Base-by-base conservation (phyloP, 208 protist genomes). In the Trypanosoma theileri region DNA sequence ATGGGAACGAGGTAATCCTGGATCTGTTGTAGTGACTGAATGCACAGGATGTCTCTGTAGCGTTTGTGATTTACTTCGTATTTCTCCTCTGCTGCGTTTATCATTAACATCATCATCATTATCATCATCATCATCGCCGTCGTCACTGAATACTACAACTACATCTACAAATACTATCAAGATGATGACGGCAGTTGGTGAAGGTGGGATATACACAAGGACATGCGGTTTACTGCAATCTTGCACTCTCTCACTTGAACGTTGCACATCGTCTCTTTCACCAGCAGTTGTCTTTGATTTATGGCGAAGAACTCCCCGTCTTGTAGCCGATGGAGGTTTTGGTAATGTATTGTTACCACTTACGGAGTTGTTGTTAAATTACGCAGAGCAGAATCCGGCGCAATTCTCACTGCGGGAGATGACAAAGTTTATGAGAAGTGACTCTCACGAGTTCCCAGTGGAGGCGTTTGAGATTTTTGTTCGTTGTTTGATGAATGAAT, bases 391-490 rank as follows among this genome's bases (percentile, higher is more conserved):
- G 28, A 54, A 66, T 12, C 71, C 64, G 2, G 9, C 51, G 28
- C 21, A 69, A 8, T 76, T 76, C 45, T 51, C 71, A n/a, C 64
- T 76, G 26, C 31, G 57, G 13, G 63, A 70, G 16, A 48, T 70
- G 13, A 40, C 56, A 44, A 48, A 54, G 41, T 76, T 76, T 70
- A 9, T 76, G 10, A 59, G 59, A 13, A 26, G 24, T 17, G 46
- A 61, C 12, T 13, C 28, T 6, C 24, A 44, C 46, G 19, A 45
- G 0, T 57, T 89, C 10, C 84, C 86, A 0, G 77, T 86, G 48
- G 77, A 85, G 21, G 70, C 91, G 31, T 73, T 92, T 56, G 82
- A 88, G 45, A 24, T 90, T 21, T 91, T 84, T 54, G 44, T 92
- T 11, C 81, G 79, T 7, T 62, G 82, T 16, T 59, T 91, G 10